Conservation (phyloP, 306 rosid species). For the Pterocarpus santalinus region DNA sequence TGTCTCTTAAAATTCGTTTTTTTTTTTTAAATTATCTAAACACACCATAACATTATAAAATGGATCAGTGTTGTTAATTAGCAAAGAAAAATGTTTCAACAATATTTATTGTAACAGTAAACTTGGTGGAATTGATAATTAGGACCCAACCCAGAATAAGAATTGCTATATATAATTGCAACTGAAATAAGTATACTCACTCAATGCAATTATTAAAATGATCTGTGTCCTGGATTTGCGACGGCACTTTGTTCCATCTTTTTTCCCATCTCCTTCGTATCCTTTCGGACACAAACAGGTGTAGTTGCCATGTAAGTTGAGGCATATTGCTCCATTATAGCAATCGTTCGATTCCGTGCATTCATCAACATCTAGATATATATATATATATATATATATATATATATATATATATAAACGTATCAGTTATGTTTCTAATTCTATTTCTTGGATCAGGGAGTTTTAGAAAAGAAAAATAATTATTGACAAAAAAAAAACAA, state of each 20-base stretch:
- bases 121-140: neutral
- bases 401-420: too few species aligned
- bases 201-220: conserved; percentile 30
- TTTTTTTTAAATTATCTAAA: too few species aligned
- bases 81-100: neutral
- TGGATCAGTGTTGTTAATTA: neutral
- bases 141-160: too few species aligned
- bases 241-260: conserved; percentile 31
- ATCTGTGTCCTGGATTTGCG: conserved; percentile 14
- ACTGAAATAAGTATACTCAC: conserved; percentile 17
- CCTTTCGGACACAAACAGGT: conserved; percentile 40
- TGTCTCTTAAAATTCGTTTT: too few species aligned
- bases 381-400: too few species aligned
- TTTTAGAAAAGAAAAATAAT: neutral
- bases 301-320: conserved; percentile 32
- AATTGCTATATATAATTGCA: neutral
- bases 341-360: conserved; percentile 37
- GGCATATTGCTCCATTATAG: conserved; percentile 6
- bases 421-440: too few species aligned
- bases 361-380: conserved; percentile 49
- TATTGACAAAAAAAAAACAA: too few species aligned
- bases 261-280: conserved; percentile 41
- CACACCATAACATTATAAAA: neutral
- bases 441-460: too few species aligned
- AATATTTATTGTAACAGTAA: neutral